A percentile compares a stretch with the other conserved stretches of the same genome.
phyloP scores from a whole-genome alignment of 441 rosid species.

The Mallotus japonicus region DNA sequence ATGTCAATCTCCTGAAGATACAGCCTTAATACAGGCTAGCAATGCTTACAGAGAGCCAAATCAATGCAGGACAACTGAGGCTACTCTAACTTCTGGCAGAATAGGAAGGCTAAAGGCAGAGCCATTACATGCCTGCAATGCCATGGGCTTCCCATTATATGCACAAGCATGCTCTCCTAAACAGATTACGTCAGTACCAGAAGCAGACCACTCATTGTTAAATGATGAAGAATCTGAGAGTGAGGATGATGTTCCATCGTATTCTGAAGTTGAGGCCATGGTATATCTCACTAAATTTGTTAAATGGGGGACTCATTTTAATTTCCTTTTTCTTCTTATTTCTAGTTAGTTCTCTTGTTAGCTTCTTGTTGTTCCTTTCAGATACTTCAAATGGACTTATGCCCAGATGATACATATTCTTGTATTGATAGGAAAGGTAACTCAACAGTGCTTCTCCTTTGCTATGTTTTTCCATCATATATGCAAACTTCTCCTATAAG shows the following conservation, averaged over 20 bases:
- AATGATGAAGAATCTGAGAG: constrained; percentile 42
- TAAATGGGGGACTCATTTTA: background rate
- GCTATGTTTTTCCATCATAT: constrained; percentile 11
- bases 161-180: constrained; percentile 27
- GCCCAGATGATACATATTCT: constrained; percentile 68
- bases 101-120: constrained; percentile 25
- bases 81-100: constrained; percentile 32
- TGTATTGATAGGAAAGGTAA: constrained; percentile 58
- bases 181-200: constrained; percentile 19
- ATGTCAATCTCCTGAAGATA: constrained; percentile 30
- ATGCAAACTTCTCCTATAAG: background rate
- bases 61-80: constrained; percentile 29
- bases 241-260: constrained; percentile 74
- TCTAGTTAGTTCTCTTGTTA: background rate
- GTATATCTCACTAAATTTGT: constrained; percentile 36
- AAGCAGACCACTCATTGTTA: constrained; percentile 35
- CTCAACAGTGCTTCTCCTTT: constrained; percentile 12
- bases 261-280: constrained; percentile 94
- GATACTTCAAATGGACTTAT: constrained; percentile 92
- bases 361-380: constrained; percentile 25
- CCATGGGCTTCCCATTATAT: constrained; percentile 19
- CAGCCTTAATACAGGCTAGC: constrained; percentile 28
- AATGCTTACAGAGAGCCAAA: constrained; percentile 25
- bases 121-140: constrained; percentile 26
- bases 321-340: constrained; percentile 4